Evolutionary conservation across 2,329 filamentous ascomycete genomes (phyloP).

Genomic region (Zalaria sp.): DNA sequence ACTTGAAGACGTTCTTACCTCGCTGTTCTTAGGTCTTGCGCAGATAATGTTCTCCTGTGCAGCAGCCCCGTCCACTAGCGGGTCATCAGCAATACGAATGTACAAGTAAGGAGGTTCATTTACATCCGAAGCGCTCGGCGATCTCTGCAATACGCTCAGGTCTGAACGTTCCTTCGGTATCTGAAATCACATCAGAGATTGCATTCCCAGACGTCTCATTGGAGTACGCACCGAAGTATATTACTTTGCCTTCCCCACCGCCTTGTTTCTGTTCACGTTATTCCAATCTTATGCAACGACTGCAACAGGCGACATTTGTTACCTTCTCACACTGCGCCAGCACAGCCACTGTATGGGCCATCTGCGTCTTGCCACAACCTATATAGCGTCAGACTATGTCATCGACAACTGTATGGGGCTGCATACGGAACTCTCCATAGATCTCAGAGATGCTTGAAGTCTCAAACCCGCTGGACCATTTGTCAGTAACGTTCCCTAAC

Average conservation of each 20-base stretch:
- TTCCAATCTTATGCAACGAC: background rate
- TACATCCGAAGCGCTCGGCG: constrained; percentile 47
- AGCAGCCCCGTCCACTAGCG: constrained; percentile 37
- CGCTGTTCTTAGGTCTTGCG: constrained; percentile 50
- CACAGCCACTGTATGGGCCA: constrained; percentile 55
- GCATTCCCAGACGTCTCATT: background rate
- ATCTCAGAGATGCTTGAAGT: constrained; percentile 57
- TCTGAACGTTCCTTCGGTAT: constrained; percentile 52
- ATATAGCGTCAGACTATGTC: too few relatives aligned
- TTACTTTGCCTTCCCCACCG: constrained; percentile 54
- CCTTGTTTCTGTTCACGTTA: constrained; percentile 38
- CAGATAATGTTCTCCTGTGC: constrained; percentile 55
- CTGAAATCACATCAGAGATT: constrained; percentile 1
- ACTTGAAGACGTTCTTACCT: constrained; percentile 17
- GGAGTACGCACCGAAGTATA: constrained; percentile 42
- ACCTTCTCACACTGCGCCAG: constrained; percentile 31
- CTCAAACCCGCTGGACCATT: constrained; percentile 43
- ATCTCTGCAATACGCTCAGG: constrained; percentile 55
- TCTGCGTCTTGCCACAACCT: constrained; percentile 54
- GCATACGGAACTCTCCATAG: constrained; percentile 42
- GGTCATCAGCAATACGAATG: background rate
- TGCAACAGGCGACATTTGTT: too few relatives aligned
- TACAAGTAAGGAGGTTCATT: constrained; percentile 2
- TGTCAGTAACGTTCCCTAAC: background rate
- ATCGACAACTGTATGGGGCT: too few relatives aligned